Evolutionary conservation across 2,329 filamentous ascomycete species (phyloP).

Genomic region (Fusarium sp.): DNA sequence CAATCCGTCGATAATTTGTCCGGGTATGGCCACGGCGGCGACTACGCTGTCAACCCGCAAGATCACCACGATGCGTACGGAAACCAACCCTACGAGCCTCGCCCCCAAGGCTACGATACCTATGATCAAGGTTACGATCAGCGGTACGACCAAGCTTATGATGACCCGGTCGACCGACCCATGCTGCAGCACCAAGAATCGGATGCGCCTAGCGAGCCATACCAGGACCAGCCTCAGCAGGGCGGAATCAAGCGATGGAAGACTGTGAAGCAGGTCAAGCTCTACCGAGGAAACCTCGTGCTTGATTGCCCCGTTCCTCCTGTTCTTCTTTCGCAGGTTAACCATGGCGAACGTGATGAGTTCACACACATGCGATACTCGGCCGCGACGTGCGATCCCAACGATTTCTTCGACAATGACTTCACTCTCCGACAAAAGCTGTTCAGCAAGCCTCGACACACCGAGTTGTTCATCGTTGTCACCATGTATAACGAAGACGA

Average conservation of each 20-base stretch:
- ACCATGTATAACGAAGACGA: constrained; percentile 99
- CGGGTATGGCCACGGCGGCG: constrained; percentile 60
- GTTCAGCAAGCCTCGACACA: constrained; percentile 92
- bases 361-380: constrained; percentile 94
- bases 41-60: constrained; percentile 49
- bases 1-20: constrained; percentile 66
- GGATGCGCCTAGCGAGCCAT: constrained; percentile 56
- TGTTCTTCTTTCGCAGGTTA: constrained; percentile 85
- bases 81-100: constrained; percentile 82
- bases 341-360: constrained; percentile 92
- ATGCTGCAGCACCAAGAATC: constrained; percentile 77
- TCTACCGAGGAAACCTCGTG: constrained; percentile 96
- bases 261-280: constrained; percentile 97
- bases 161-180: constrained; percentile 78
- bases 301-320: constrained; percentile 97
- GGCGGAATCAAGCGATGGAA: constrained; percentile 87
- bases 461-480: constrained; percentile 94
- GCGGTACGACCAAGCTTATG: constrained; percentile 73
- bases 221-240: constrained; percentile 57
- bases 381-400: constrained; percentile 92
- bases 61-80: constrained; percentile 81
- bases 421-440: constrained; percentile 93
- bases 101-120: constrained; percentile 63
- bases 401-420: constrained; percentile 86
- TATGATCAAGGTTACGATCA: constrained; percentile 69